A percentile compares a stretch with the other conserved stretches of the same genome.
Conservation (phyloP, 148 eudicot species). For the Tetragonia tetragonoides region DNA sequence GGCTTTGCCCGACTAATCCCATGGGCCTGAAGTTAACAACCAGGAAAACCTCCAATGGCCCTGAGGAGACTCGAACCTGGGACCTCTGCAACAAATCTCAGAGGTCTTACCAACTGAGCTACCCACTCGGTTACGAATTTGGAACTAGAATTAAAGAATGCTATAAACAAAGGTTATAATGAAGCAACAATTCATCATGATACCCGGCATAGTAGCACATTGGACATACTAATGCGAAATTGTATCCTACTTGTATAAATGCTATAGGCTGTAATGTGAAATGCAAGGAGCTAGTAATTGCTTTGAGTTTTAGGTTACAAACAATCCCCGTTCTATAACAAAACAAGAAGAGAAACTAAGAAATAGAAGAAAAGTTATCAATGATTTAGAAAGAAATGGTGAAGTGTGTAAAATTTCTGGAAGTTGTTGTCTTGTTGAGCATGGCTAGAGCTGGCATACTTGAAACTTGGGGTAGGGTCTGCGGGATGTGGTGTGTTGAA, state of each 20-base stretch:
- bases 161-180: background rate
- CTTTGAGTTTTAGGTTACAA: background rate
- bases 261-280: background rate
- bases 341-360: background rate
- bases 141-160: too few relatives aligned
- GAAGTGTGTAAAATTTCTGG: background rate
- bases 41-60: too few relatives aligned
- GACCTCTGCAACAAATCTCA: too few relatives aligned
- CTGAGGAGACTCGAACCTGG: too few relatives aligned
- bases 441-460: background rate
- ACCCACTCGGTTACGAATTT: too few relatives aligned
- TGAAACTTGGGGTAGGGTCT: too few relatives aligned
- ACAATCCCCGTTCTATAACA: background rate
- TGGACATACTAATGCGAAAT: background rate
- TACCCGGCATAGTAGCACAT: background rate
- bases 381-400: background rate
- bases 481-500: too few relatives aligned
- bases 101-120: too few relatives aligned
- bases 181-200: background rate
- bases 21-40: too few relatives aligned
- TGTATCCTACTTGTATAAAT: background rate
- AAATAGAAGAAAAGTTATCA: background rate
- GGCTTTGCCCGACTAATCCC: too few relatives aligned
- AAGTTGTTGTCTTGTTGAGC: background rate
- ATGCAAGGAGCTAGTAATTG: background rate